Base-by-base conservation (phyloP, 345 rosid genomes). In the Jatropha curcas region DNA sequence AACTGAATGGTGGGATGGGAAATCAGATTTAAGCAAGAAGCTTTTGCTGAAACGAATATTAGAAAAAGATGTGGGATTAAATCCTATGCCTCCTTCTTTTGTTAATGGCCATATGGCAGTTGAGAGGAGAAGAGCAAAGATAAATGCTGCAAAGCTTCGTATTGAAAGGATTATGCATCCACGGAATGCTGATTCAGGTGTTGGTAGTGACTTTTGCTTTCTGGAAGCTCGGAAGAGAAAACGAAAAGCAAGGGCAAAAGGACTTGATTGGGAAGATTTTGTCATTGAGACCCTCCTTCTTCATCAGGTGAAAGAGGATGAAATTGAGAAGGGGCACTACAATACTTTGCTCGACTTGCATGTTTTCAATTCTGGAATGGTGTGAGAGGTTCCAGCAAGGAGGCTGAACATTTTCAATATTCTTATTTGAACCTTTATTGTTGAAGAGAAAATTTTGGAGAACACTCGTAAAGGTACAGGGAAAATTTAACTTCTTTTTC, bases 1-100 rank as follows among this genome's bases (percentile, higher is more conserved):
- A n/a, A 67, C 69, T 61, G 89, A 86, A 65, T 92, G 97, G 95
- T 92, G 98, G 98, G 82, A 71, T 62, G 98, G 97, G 39, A 87
- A 85, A 72, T 92, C 93, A 0, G 80, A 74, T 56, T 70, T 92
- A 78, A 86, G 97, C 76, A 87, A 87, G 78, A 89, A 83, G 80
- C 86, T 89, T 79, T n/a, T 86, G 75, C 79, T 92, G 10, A 79
- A 87, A 84, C 80, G 89, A 65, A 74, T 92, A 74, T 62, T 90
- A 82, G 89, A 90, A 83, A 87, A 80, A 80, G 90, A 94, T 74
- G 84, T 89, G 46, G 98, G 98, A 33, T 79, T 86, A 74, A 81
- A 85, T 20, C 65, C 73, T 31, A 50, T 85, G 84, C 98, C 97
- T 69, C 91, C 88, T 17, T 90, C 95, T 71, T 94, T 84, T 68